Evolutionary conservation across 2,329 filamentous ascomycete species (phyloP), one percentile per base, ranked within the genome.

Genomic region (Raffaelea ambrosiae): DNA sequence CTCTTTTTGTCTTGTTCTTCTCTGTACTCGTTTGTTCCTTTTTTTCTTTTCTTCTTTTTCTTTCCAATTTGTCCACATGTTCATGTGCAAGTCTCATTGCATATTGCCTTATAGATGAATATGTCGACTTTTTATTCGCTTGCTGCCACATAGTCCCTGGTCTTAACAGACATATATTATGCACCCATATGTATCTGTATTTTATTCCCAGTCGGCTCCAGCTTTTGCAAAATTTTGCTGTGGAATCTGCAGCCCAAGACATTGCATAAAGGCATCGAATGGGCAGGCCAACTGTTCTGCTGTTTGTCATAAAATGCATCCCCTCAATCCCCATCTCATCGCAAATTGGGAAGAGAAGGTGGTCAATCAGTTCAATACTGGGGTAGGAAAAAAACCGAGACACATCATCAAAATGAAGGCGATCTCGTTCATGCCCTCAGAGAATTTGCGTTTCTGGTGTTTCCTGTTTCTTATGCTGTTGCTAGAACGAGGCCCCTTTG

Each of bases 31-130:
- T 44, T n/a, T 26, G 23, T 29, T 21, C 29, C 21, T 44, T 19
- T 29, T 43, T 14, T 47, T 16, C 19, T n/a, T 20, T 20, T 41
- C 23, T 14, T 41, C 31, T 5, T 43, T 43, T 18, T 18, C 23
- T 33, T 19, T 14, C 7, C 29, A 10, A 45, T 45, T 44, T 50
- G 41, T 49, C 44, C 40, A 48, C 36, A 47, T 49, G 50, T 49
- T 44, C 50, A 49, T 49, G 50, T 51, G 47, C 40, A 31, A 47
- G 35, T 42, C 40, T 20, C 38, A 40, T 26, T 18, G 13, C 13
- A 29, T 29, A 29, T 29, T 29, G 26, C 26, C 26, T 13, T 29
- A 13, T 29, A 29, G 26, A 29, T 29, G 26, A 29, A 29, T 29
- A 29, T 29, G 26, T 31, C 26, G 10, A 10, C 16, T 26, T 23